Evolutionary conservation across 345 rosid genomes (phyloP), one percentile per base, ranked within the genome.

Genomic region (rapeseed (Brassica napus)): DNA sequence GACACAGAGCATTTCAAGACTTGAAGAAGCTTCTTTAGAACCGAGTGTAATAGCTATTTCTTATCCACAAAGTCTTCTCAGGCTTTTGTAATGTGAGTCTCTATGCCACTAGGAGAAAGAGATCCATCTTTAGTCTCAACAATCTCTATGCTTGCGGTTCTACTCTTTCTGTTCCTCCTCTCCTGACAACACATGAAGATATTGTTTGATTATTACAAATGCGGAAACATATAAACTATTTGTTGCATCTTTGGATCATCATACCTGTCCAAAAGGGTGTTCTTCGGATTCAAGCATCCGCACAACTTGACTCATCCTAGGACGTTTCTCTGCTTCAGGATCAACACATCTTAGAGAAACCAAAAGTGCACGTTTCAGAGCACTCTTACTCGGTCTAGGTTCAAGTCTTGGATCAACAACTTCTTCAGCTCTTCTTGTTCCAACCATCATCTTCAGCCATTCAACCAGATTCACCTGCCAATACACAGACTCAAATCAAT

Each of bases 401-500:
- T 91, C 97, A 65, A 92, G 89, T 65, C 67, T 88, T 21, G 91
- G 91, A 77, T 94, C 98, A 75, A 87, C 88, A 15, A 94, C 97
- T 85, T 94, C 98, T 84, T 94, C 97, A 4, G 94, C 91, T 86
- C 94, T 88, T 85, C 92, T 90, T 67, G 91, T 89, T 55, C 97
- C 98, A 68, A 94, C 94, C 98, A 94, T 94, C 87, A 88, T 84
- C 87, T 94, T 94, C 16, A 94, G 84, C 97, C 98, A 94, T 83
- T 92, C 97, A 32, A 94, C 97, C 58, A 94, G 97, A 82, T 94
- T 91, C 55, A 94, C 94, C 98, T 94, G 83, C 64, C 76, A 82
- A 37, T 11, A 69, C 1, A 49, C 44, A 68, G n/a, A 69, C 44
- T 10, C 23, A 16, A 47, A 61, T 68, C 14, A 57, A 32, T 12